Base-by-base conservation (phyloP, 768 basidiomycete genomes). In the Coprinellus micaceus region DNA sequence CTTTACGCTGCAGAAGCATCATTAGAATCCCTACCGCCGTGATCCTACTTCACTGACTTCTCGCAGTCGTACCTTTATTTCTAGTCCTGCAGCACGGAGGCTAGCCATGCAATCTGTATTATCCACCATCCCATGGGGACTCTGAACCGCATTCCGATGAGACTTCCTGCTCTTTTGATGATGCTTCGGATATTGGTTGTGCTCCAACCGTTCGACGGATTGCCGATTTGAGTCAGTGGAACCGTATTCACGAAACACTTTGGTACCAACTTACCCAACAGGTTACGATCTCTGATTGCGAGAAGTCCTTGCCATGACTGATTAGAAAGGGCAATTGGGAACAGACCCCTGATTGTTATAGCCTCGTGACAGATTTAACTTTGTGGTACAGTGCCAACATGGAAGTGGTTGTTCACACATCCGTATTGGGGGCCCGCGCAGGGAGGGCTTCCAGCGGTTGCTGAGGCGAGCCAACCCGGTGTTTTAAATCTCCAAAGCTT, bases 151-250 rank as follows among this genome's bases (percentile, higher is more conserved):
- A n/a, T n/a, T n/a, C n/a, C n/a, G n/a, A n/a, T n/a, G n/a, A n/a
- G n/a, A n/a, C n/a, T n/a, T n/a, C n/a, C n/a, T n/a, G n/a, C n/a
- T n/a, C n/a, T n/a, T n/a, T n/a, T n/a, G n/a, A n/a, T n/a, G n/a
- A n/a, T n/a, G n/a, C n/a, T n/a, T n/a, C n/a, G n/a, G n/a, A n/a
- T n/a, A n/a, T n/a, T n/a, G n/a, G n/a, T n/a, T n/a, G n/a, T n/a
- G n/a, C n/a, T n/a, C n/a, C n/a, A n/a, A 62, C 67, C 64, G 63
- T 60, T 60, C 61, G 57, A 45, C 52, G 17, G 56, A 58, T 66
- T 74, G 73, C 71, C 72, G 73, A 73, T 72, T 69, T 72, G 66
- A 68, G 64, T 61, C 59, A 63, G 56, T 59, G 40, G 55, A 58
- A 53, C 58, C 9, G 36, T 17, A 17, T n/a, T n/a, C 9, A 37